Percentiles rank a stretch among this genome's conserved stretches.
phyloP scores from a whole-genome alignment of 2,329 filamentous ascomycete species.

The Knoxdaviesia capensis region DNA sequence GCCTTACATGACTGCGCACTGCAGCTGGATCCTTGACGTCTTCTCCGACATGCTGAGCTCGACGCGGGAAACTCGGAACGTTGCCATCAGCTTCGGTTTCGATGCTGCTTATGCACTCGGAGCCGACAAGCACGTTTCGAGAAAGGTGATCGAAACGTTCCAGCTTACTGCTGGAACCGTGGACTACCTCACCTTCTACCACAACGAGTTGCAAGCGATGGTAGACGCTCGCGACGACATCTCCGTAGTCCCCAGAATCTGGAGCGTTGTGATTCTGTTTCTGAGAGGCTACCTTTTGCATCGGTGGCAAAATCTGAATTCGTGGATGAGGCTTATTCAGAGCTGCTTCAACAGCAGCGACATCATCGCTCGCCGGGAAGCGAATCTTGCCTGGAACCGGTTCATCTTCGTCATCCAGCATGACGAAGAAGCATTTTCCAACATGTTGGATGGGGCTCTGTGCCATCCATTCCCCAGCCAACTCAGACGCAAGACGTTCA shows the following conservation, averaged over 20 bases:
- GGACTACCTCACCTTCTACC: slow-evolving; percentile 46
- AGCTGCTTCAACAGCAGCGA: slow-evolving; percentile 69
- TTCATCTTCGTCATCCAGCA: slow-evolving; percentile 57
- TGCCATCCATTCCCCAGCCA: slow-evolving; percentile 49
- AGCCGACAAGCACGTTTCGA: slow-evolving; percentile 45
- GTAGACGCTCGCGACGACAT: slow-evolving; percentile 4
- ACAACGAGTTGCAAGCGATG: slow-evolving; percentile 1
- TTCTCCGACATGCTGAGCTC: slow-evolving; percentile 66
- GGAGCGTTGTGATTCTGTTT: slow-evolving; percentile 66
- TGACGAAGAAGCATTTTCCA: slow-evolving; percentile 36
- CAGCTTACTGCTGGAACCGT: slow-evolving; percentile 16
- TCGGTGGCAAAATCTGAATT: slow-evolving; percentile 52
- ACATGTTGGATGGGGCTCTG: slow-evolving; percentile 27
- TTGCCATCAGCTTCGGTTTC: slow-evolving; percentile 55
- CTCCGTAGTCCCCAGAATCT: slow-evolving; percentile 62
- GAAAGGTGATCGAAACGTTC: slow-evolving; percentile 44
- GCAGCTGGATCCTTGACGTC: slow-evolving; percentile 65
- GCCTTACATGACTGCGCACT: slow-evolving; percentile 46
- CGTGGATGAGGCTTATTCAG: slow-evolving; percentile 65
- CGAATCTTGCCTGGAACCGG: slow-evolving; percentile 71
- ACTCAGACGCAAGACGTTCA: slow-evolving; percentile 38
- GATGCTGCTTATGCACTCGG: slow-evolving; percentile 51
- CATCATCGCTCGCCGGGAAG: slow-evolving; percentile 47
- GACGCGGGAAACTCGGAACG: slow-evolving; percentile 53
- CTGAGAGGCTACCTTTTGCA: slow-evolving; percentile 39